These are phyloP conservation scores for Heliosperma pusillum DNA, from an alignment of 148 eudicot genomes.

Conservation along the genomic window DNA sequence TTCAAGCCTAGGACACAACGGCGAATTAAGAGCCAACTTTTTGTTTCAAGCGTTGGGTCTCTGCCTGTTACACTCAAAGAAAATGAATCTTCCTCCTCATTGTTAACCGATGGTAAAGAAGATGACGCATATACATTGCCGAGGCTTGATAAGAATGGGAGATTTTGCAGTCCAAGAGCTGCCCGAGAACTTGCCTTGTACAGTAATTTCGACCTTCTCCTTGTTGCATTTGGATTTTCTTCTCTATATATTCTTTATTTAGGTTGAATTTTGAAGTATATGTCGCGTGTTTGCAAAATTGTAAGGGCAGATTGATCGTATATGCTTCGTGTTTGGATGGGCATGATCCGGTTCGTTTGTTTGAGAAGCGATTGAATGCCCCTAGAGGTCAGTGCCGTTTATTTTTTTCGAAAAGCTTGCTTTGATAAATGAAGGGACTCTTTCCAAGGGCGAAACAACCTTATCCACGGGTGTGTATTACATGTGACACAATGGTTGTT, in stretches of 20 bases:
- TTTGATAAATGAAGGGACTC: neutral
- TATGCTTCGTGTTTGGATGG: slow-evolving; percentile 87
- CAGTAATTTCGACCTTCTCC: slow-evolving; percentile 14
- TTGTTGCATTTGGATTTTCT: neutral
- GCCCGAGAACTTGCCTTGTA: slow-evolving; percentile 92
- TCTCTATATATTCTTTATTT: neutral
- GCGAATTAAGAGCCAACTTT: slow-evolving; percentile 13
- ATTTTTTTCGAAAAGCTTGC: neutral
- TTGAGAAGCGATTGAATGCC: slow-evolving; percentile 66
- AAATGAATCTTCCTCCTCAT: slow-evolving; percentile 12
- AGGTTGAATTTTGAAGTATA: neutral
- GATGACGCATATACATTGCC: slow-evolving; percentile 34
- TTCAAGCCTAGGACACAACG: slow-evolving; percentile 1
- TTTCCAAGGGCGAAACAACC: too few species aligned
- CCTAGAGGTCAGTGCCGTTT: slow-evolving; percentile 43
- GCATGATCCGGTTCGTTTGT: slow-evolving; percentile 74
- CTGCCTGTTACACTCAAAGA: slow-evolving; percentile 15
- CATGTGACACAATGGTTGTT: too few species aligned
- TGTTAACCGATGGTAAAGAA: slow-evolving; percentile 15
- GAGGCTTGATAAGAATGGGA: slow-evolving; percentile 71
- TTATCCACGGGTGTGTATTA: too few species aligned
- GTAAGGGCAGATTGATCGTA: slow-evolving; percentile 42
- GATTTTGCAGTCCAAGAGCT: slow-evolving; percentile 89
- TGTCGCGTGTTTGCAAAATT: slow-evolving; percentile 8
- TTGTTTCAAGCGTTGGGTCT: slow-evolving; percentile 13